Evolutionary conservation across 208 protist species (phyloP).

Genomic region (Crithidia sp.): DNA sequence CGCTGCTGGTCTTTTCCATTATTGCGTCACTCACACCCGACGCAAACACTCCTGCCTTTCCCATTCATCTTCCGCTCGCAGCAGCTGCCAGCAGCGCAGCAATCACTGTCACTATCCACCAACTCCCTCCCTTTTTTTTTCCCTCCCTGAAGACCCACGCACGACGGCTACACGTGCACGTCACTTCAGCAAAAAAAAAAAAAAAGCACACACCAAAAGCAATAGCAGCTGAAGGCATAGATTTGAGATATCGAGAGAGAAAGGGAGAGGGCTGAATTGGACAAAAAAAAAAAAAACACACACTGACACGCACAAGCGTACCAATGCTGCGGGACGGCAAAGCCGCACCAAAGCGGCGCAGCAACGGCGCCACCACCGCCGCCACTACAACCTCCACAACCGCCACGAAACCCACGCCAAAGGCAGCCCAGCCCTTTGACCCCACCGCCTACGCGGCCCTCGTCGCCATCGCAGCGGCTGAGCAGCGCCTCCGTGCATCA

Average conservation of each 20-base stretch:
- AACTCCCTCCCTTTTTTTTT: not conserved
- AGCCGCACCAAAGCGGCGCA: not conserved
- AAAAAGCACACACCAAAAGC: too few relatives aligned
- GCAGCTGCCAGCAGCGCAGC: too few relatives aligned
- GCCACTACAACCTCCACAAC: not conserved
- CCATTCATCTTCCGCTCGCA: too few relatives aligned
- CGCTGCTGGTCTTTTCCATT: too few relatives aligned
- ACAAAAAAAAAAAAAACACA: not conserved
- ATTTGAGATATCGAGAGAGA: not conserved
- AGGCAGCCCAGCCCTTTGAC: slow-evolving; percentile 19
- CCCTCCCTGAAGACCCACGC: not conserved
- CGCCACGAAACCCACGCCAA: not conserved
- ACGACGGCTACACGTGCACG: too few relatives aligned
- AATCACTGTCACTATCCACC: too few relatives aligned
- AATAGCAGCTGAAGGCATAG: not conserved
- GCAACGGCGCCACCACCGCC: not conserved
- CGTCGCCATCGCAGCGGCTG: slow-evolving; percentile 29
- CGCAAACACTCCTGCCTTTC: too few relatives aligned
- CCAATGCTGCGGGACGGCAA: not conserved
- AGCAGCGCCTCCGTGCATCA: slow-evolving; percentile 27
- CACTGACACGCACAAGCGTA: not conserved
- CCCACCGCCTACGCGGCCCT: slow-evolving; percentile 38
- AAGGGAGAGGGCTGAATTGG: not conserved
- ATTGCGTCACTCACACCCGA: too few relatives aligned
- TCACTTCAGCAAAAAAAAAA: too few relatives aligned